Evolutionary conservation across 768 basidiomycete species (phyloP), one percentile per base, ranked within the genome.

Genomic region (Boletus eberwhitei): DNA sequence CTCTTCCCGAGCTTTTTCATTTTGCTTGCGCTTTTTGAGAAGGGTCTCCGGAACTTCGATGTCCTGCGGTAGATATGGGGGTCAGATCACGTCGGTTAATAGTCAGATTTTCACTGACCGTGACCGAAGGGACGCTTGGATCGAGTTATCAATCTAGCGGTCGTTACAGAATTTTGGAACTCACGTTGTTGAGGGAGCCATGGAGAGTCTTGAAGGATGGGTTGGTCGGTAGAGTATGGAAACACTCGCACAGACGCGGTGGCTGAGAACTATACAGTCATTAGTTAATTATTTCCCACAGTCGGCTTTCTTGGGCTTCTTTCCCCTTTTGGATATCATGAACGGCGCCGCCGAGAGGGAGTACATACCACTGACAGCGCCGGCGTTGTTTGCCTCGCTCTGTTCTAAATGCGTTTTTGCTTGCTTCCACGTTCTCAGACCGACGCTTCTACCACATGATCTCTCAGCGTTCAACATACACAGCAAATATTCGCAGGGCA

Each of bases 21-120:
- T 95, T 79, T 93, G 90, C 80, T 95, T 94, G 79, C 95, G 87
- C 82, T 96, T 98, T 85, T 97, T 98, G 80, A 98, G 92, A 80
- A 98, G 87, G 71, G 95, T 98, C 87, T 97, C 95, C 74, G 95
- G 95, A 78, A 96, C 95, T 85, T 95, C 90, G 73, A 97, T 86
- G 70, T 86, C 84, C 90, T 93, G 66, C 58, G 57, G 47, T 26
- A 21, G 21, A 38, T 22, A 32, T 38, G 17, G 0, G 22, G 22
- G 52, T 68, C 35, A 72, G 41, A 52, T 45, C 51, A 55, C 24
- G 48, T 52, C 17, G 16, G 44, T 54, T 22, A 45, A 50, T n/a
- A 7, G 43, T 39, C 32, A 17, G 7, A 16, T 52, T 47, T 40
- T 24, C 43, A 73, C 78, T 59, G 45, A 79, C 78, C 75, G 77